These are phyloP conservation scores for Teunomyces funiuensis DNA, from an alignment of 805 yeast genomes.

Conservation along the genomic window DNA sequence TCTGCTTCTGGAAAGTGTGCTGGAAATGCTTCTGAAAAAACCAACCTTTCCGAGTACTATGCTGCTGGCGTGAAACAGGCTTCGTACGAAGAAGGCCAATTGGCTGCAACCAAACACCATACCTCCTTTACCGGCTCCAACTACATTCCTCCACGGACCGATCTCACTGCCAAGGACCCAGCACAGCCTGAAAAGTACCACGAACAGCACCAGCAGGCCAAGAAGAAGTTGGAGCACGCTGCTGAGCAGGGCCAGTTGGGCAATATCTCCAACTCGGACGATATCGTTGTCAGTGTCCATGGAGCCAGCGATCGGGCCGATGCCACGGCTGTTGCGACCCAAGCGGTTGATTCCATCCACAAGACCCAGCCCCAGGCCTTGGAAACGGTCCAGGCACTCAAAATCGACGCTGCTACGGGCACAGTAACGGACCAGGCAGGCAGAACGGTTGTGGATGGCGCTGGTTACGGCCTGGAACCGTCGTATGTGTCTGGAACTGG, in stretches of 20 bases:
- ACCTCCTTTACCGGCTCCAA: neutral
- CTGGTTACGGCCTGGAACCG: neutral
- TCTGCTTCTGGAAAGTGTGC: too few species aligned
- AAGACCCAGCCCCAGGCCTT: slow-evolving; percentile 20
- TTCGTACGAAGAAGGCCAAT: slow-evolving; percentile 18
- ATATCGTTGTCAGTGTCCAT: slow-evolving; percentile 31
- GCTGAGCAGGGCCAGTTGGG: slow-evolving; percentile 7
- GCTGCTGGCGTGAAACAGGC: slow-evolving; percentile 16
- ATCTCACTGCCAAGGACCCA: slow-evolving; percentile 5
- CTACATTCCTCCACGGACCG: slow-evolving; percentile 3
- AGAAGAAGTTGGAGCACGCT: slow-evolving; percentile 3
- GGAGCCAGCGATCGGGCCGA: slow-evolving; percentile 24
- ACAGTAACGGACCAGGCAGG: slow-evolving; percentile 14
- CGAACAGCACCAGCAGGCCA: slow-evolving; percentile 8
- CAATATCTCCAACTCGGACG: slow-evolving; percentile 8
- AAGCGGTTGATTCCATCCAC: slow-evolving; percentile 24
- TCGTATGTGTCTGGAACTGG: neutral
- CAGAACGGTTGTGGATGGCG: neutral
- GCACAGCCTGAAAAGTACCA: slow-evolving; percentile 7
- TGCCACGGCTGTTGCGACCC: slow-evolving; percentile 28
- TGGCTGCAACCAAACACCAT: slow-evolving; percentile 6
- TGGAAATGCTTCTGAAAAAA: too few species aligned
- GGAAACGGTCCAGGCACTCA: slow-evolving; percentile 21
- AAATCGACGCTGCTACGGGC: slow-evolving; percentile 31
- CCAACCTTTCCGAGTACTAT: slow-evolving; percentile 9